Conservation (phyloP, 257 asterid genomes). For the Petunia axillaris region DNA sequence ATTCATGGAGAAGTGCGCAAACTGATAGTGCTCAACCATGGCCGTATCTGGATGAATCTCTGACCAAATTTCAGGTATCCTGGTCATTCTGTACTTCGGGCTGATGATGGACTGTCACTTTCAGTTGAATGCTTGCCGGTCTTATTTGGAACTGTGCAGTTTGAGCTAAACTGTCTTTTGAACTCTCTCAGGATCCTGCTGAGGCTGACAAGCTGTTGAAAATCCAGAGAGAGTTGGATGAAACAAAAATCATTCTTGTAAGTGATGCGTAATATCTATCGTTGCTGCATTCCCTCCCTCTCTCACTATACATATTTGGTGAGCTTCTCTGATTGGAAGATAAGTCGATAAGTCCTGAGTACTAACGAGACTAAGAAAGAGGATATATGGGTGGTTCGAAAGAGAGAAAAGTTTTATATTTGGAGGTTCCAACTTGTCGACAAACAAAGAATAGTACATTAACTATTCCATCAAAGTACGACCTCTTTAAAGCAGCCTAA, state of each 20-base stretch:
- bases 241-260: constrained; percentile 91
- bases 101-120: too few relatives aligned
- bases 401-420: too few relatives aligned
- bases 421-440: too few relatives aligned
- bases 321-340: too few relatives aligned
- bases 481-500: too few relatives aligned
- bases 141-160: too few relatives aligned
- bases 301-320: neutral
- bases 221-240: constrained; percentile 91
- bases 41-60: constrained; percentile 73
- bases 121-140: too few relatives aligned
- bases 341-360: too few relatives aligned
- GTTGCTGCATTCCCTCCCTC: neutral
- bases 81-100: neutral
- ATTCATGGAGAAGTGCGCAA: constrained; percentile 71
- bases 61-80: constrained; percentile 52
- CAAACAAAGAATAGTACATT: too few relatives aligned
- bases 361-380: too few relatives aligned
- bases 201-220: constrained; percentile 91
- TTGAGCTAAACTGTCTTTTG: neutral
- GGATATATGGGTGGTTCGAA: too few relatives aligned
- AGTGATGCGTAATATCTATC: constrained; percentile 40
- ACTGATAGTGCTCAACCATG: constrained; percentile 56
- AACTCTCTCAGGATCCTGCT: constrained; percentile 69
- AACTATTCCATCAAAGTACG: too few relatives aligned